Evolutionary conservation across 306 rosid species (phyloP).

Genomic region (Vigna mungo): DNA sequence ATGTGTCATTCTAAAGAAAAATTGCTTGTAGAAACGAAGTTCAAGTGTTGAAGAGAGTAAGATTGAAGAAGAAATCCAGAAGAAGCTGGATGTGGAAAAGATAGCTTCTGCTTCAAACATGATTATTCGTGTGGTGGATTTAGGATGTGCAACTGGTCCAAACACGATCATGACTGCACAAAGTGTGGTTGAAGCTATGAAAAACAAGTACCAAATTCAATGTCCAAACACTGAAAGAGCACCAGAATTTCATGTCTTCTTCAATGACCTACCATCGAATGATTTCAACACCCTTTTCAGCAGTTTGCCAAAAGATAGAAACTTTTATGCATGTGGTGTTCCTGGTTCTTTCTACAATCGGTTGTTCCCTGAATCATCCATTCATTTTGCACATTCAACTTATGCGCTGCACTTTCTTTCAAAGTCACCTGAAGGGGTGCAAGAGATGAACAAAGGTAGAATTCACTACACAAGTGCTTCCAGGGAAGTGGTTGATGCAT

Average conservation of each 20-base stretch:
- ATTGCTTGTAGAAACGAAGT: conserved; percentile 38
- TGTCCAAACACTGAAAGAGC: neutral
- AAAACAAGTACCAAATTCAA: conserved; percentile 42
- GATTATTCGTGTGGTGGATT: conserved; percentile 50
- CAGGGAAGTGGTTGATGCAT: conserved; percentile 46
- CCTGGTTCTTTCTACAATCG: conserved; percentile 56
- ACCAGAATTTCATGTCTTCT: conserved; percentile 55
- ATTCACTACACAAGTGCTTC: conserved; percentile 54
- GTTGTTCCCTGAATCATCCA: conserved; percentile 50
- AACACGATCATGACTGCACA: conserved; percentile 46
- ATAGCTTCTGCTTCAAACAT: conserved; percentile 33
- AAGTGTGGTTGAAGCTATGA: conserved; percentile 43
- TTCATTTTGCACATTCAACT: conserved; percentile 47
- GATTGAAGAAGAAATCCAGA: conserved; percentile 46
- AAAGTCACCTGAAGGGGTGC: conserved; percentile 42
- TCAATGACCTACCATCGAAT: conserved; percentile 51
- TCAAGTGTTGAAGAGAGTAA: conserved; percentile 39
- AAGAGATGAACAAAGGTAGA: conserved; percentile 47
- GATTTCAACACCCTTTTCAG: conserved; percentile 60
- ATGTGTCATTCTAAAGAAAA: neutral
- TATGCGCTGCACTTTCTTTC: conserved; percentile 54
- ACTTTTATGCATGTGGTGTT: conserved; percentile 48
- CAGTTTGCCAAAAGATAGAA: conserved; percentile 43
- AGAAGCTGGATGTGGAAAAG: conserved; percentile 48
- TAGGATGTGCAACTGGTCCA: conserved; percentile 65